phyloP scores from a whole-genome alignment of 179 eudicot genomes.

The Spinacia oleracea region DNA sequence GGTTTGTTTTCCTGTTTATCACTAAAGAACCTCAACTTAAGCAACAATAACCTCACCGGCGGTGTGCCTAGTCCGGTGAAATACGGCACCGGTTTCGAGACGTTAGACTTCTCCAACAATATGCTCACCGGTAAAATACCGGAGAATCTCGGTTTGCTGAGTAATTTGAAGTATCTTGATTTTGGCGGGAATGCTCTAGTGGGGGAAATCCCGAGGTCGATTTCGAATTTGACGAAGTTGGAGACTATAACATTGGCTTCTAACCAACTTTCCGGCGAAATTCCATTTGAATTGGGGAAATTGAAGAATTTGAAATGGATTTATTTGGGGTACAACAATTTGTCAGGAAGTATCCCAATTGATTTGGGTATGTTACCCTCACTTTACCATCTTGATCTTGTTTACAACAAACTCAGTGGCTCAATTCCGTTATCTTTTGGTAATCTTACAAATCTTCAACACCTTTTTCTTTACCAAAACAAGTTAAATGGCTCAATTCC shows the following conservation, averaged over 20 bases:
- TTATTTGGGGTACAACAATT: slow-evolving; percentile 83
- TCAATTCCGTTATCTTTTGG: slow-evolving; percentile 69
- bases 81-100: slow-evolving; percentile 36
- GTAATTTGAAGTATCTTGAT: slow-evolving; percentile 54
- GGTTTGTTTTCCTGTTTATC: slow-evolving; percentile 37
- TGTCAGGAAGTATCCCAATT: slow-evolving; percentile 66
- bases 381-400: slow-evolving; percentile 75
- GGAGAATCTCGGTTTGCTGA: slow-evolving; percentile 40
- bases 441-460: slow-evolving; percentile 59
- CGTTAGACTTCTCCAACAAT: slow-evolving; percentile 76
- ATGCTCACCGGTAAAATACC: slow-evolving; percentile 64
- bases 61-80: slow-evolving; percentile 34
- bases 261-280: slow-evolving; percentile 63
- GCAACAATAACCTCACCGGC: slow-evolving; percentile 77
- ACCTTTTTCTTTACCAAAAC: slow-evolving; percentile 71
- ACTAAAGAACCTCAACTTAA: slow-evolving; percentile 57
- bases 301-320: slow-evolving; percentile 63
- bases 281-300: slow-evolving; percentile 53
- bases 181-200: slow-evolving; percentile 64
- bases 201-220: slow-evolving; percentile 63
- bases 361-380: slow-evolving; percentile 58
- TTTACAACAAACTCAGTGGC: slow-evolving; percentile 68
- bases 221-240: slow-evolving; percentile 48
- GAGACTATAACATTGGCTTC: slow-evolving; percentile 69
- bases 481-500: slow-evolving; percentile 72